Conservation (phyloP, 2,329 filamentous ascomycete species). For the Arthrobotrys conoides region DNA sequence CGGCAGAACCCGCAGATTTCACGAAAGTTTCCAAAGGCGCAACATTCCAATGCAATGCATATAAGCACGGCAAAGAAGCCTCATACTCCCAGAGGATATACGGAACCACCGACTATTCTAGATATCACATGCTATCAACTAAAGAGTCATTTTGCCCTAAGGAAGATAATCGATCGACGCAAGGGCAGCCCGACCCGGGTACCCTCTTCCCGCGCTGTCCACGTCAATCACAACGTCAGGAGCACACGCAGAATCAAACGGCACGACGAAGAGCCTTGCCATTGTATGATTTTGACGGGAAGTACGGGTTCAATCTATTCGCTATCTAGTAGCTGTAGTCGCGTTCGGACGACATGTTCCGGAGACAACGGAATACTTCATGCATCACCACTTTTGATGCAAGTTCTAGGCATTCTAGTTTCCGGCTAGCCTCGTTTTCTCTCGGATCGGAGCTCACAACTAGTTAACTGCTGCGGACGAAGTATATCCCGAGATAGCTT, state of each 20-base stretch:
- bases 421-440: slow-evolving; percentile 3
- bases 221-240: not conserved
- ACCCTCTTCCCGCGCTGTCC: not conserved
- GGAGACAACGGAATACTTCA: too few species aligned
- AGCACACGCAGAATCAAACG: too few species aligned
- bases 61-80: not conserved
- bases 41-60: slow-evolving; percentile 1
- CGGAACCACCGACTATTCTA: not conserved
- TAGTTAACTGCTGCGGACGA: not conserved
- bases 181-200: not conserved
- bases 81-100: not conserved
- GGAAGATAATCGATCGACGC: not conserved
- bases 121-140: not conserved
- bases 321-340: too few species aligned
- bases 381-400: too few species aligned
- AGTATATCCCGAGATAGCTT: not conserved
- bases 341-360: too few species aligned
- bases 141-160: not conserved
- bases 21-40: not conserved
- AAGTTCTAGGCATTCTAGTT: too few species aligned
- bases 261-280: not conserved
- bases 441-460: not conserved
- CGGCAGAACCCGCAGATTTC: not conserved
- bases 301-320: not conserved
- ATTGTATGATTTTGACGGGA: not conserved